Base-by-base conservation (phyloP, 345 rosid species). In the Hibiscus trionum region DNA sequence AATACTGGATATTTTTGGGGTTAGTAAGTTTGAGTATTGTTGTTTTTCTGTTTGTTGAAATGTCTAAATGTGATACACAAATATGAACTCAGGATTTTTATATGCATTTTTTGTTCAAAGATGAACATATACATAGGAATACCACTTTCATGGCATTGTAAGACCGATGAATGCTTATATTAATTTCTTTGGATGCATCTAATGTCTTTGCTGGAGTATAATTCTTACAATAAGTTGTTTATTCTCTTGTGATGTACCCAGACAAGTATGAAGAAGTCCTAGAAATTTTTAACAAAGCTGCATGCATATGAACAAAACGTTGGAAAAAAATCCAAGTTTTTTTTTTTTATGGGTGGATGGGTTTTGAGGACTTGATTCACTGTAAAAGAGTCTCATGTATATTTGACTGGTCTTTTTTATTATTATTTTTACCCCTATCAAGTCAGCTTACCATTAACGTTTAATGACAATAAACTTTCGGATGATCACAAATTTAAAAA, bases 1-100 rank as follows among this genome's bases (percentile, higher is more conserved):
- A 46, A 93, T 93, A 93, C 92, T 93, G 37, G 93, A 91, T 68
- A 87, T 93, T 89, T 53, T 73, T 89, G 2, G 82, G 68, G n/a
- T 81, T 56, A 90, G 97, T 91, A 17, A 78, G 84, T 52, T 58
- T 70, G 52, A 5, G 27, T 19, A 33, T 52, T 80, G 85, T 79
- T 46, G 65, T 47, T 50, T n/a, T 7, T 2, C 1, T 82, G 88
- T 85, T 87, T 74, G 24, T 82, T 78, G 26, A 46, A 76, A 79
- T 84, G 81, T 66, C 75, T 60, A 8, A 44, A 11, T 69, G 56
- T 6, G 72, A 17, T 35, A 37, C 8, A 5, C 66, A 39, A 19
- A 64, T 64, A 39, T 19, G 19, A 64, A 39, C 29, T 37, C 27
- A 17, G 27, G 27, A 17, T 37, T 16, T 63, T 39, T 0, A 3